These are phyloP conservation scores for Pichia sp. DNA, from an alignment of 1,139 yeast genomes.

Conservation along the genomic window DNA sequence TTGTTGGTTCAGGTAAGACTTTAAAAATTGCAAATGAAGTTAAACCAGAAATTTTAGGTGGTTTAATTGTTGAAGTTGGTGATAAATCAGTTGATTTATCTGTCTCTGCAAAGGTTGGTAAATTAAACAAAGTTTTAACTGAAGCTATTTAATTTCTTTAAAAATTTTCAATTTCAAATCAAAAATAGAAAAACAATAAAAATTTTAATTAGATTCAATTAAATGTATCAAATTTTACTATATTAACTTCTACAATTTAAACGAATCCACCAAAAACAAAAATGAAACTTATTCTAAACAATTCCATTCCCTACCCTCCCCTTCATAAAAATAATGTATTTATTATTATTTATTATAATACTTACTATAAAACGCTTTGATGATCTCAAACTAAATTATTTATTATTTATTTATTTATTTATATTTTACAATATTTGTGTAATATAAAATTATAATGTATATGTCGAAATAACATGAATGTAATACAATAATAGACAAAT, in stretches of 20 bases:
- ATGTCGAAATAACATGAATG: no score
- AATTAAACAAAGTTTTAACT: constrained; percentile 80
- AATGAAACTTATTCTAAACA: no score
- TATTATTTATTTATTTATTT: background rate
- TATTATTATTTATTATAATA: background rate
- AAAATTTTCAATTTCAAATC: background rate
- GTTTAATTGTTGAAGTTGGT: constrained; percentile 92
- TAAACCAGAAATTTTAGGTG: constrained; percentile 91
- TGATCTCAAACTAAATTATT: background rate
- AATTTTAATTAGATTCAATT: no score
- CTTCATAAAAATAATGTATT: no score
- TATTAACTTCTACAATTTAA: no score
- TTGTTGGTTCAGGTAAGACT: constrained; percentile 82
- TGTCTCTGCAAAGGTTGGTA: constrained; percentile 75
- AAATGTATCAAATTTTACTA: no score
- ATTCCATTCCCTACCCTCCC: no score
- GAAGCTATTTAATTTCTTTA: constrained; percentile 61
- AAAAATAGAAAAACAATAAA: no score
- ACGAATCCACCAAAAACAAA: no score
- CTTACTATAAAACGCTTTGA: constrained; percentile 3
- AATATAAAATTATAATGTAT: background rate
- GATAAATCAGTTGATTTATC: constrained; percentile 96
- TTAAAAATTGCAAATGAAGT: constrained; percentile 77
- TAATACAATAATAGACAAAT: no score
- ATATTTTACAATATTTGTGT: background rate